These are phyloP conservation scores for Kwoniella dendrophila DNA, from an alignment of 768 basidiomycete species.

Conservation along the genomic window DNA sequence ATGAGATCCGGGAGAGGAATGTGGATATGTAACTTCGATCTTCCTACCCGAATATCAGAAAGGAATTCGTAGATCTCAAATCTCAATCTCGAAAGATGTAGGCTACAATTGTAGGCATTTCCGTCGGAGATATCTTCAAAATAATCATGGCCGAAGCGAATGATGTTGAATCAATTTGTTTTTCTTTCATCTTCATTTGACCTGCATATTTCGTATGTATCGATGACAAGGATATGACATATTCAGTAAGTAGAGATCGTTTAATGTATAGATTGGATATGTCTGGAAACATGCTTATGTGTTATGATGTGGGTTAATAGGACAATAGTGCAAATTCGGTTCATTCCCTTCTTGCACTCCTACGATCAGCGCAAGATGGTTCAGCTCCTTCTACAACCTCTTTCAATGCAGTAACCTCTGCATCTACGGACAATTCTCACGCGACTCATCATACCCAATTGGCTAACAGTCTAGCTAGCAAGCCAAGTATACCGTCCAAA, in stretches of 20 bases:
- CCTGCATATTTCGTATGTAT: not conserved
- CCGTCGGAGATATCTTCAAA: conserved; percentile 1
- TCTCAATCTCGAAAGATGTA: not conserved
- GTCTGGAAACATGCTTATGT: not conserved
- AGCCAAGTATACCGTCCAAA: conserved; percentile 6
- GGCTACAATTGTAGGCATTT: not conserved
- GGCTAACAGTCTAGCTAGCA: not conserved
- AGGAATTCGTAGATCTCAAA: conserved; percentile 5
- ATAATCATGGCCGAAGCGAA: not conserved
- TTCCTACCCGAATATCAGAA: not conserved
- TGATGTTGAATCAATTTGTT: not conserved
- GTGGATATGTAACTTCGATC: not conserved
- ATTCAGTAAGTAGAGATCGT: conserved; percentile 20
- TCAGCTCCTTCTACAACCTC: not conserved
- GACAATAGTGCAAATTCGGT: conserved; percentile 28
- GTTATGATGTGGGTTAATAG: not conserved
- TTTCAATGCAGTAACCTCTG: no score
- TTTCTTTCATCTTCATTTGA: not conserved
- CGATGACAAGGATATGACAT: not conserved
- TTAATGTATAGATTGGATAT: not conserved
- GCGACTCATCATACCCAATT: conserved; percentile 1
- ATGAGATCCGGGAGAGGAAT: not conserved
- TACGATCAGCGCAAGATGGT: conserved; percentile 30
- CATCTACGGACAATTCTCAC: not conserved
- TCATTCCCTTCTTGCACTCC: conserved; percentile 30